Evolutionary conservation across 305 asterid species (phyloP).

Genomic region (Solanum hybrid): DNA sequence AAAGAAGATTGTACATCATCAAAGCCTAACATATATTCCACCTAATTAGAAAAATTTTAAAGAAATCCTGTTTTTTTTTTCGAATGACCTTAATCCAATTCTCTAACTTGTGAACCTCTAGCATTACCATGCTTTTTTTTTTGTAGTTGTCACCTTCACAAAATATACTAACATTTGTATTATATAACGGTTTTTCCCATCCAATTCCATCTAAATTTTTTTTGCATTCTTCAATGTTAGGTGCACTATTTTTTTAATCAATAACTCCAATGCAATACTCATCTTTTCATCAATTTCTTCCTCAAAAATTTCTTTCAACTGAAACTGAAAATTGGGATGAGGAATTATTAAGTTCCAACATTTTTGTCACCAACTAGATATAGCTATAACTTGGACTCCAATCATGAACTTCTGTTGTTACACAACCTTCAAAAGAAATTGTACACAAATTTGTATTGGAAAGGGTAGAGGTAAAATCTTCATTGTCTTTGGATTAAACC

Average conservation of each 20-base stretch:
- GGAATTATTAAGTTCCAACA: not conserved
- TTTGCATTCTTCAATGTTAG: not conserved
- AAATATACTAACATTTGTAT: too few species aligned
- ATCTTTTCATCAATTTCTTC: not conserved
- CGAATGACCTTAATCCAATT: too few species aligned
- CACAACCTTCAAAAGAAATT: not conserved
- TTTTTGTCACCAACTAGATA: not conserved
- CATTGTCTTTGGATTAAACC: not conserved
- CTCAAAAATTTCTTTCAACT: not conserved
- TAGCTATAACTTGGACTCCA: not conserved
- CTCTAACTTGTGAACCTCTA: too few species aligned
- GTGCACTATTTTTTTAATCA: not conserved
- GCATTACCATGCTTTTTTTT: too few species aligned
- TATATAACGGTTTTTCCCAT: too few species aligned
- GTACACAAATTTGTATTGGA: not conserved
- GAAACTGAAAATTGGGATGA: not conserved
- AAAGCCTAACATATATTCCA: too few species aligned
- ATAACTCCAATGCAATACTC: not conserved
- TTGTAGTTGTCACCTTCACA: too few species aligned
- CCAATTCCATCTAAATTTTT: too few species aligned
- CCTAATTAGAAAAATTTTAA: too few species aligned
- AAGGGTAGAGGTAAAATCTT: not conserved
- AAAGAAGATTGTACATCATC: too few species aligned
- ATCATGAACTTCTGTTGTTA: not conserved
- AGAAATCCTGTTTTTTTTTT: too few species aligned